These are phyloP conservation scores for Mycena metata DNA, from an alignment of 768 basidiomycete species.

Conservation along the genomic window DNA sequence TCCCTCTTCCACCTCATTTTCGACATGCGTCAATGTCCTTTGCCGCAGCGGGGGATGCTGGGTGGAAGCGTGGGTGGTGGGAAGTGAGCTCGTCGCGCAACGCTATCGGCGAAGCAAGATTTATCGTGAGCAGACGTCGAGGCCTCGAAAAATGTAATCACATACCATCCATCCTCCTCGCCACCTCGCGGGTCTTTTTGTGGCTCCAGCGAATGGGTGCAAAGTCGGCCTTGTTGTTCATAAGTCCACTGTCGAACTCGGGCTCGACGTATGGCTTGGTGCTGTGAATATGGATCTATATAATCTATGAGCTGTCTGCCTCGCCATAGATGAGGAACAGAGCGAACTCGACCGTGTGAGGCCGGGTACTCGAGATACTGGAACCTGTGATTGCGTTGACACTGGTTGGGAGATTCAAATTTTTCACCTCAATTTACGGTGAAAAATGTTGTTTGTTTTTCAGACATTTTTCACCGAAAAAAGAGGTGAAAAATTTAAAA, in stretches of 20 bases:
- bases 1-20: too few relatives aligned
- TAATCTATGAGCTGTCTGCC: too few relatives aligned
- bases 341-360: slow-evolving; percentile 73
- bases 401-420: too few relatives aligned
- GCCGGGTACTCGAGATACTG: slow-evolving; percentile 84
- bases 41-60: slow-evolving; percentile 70
- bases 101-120: slow-evolving; percentile 56
- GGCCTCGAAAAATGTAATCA: not conserved
- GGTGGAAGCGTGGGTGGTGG: slow-evolving; percentile 83
- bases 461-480: too few relatives aligned
- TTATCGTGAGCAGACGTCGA: too few relatives aligned
- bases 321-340: not conserved
- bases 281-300: slow-evolving; percentile 72
- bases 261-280: slow-evolving; percentile 74
- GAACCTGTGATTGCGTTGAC: slow-evolving; percentile 65
- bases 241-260: slow-evolving; percentile 80
- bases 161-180: slow-evolving; percentile 77
- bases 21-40: slow-evolving; percentile 77
- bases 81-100: slow-evolving; percentile 81
- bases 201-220: slow-evolving; percentile 84
- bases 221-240: slow-evolving; percentile 84
- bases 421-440: too few relatives aligned
- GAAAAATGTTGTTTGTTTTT: too few relatives aligned
- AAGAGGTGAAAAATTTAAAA: too few relatives aligned
- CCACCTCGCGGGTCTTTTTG: slow-evolving; percentile 81